Percentiles rank a stretch among this genome's conserved stretches.
These are phyloP conservation scores for Tuctoria greenei DNA, from an alignment of 176 grass and related monocot genomes.

Conservation along the genomic window DNA sequence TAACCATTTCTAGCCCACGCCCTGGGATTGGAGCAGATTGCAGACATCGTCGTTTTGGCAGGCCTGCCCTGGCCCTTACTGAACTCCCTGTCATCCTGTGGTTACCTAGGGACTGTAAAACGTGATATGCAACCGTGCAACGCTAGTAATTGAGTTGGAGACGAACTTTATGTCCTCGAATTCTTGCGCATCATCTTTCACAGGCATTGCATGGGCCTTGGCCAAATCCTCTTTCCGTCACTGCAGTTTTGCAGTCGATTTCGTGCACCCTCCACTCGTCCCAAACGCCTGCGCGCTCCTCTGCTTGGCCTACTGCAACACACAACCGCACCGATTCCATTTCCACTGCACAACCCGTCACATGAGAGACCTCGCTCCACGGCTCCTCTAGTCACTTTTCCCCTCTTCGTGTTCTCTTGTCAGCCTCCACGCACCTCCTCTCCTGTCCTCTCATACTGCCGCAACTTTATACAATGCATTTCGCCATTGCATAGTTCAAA, in stretches of 20 bases:
- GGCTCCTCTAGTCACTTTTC: background rate
- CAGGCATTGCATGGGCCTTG: constrained; percentile 12
- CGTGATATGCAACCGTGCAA: background rate
- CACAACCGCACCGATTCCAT: constrained; percentile 28
- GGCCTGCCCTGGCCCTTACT: background rate
- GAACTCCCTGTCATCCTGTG: background rate
- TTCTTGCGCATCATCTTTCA: background rate
- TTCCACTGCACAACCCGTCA: constrained; percentile 26
- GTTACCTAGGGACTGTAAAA: background rate
- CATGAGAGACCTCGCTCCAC: constrained; percentile 28
- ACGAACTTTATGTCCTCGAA: background rate
- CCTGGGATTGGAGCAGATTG: background rate
- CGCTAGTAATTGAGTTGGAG: background rate
- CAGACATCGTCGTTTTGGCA: background rate
- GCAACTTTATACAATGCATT: background rate
- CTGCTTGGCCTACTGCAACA: constrained; percentile 34
- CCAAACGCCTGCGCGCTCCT: background rate
- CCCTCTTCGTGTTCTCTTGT: constrained; percentile 36
- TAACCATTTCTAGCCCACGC: background rate
- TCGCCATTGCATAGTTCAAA: constrained; percentile 26
- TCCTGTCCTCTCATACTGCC: constrained; percentile 26
- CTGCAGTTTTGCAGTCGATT: constrained; percentile 34
- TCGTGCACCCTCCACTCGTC: constrained; percentile 22
- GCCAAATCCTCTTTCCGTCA: background rate
- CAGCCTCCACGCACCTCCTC: constrained; percentile 25